A percentile compares a stretch with the other conserved stretches of the same genome.
Conservation (phyloP, 2,329 filamentous ascomycete species). For the Penicillium corylophilum region DNA sequence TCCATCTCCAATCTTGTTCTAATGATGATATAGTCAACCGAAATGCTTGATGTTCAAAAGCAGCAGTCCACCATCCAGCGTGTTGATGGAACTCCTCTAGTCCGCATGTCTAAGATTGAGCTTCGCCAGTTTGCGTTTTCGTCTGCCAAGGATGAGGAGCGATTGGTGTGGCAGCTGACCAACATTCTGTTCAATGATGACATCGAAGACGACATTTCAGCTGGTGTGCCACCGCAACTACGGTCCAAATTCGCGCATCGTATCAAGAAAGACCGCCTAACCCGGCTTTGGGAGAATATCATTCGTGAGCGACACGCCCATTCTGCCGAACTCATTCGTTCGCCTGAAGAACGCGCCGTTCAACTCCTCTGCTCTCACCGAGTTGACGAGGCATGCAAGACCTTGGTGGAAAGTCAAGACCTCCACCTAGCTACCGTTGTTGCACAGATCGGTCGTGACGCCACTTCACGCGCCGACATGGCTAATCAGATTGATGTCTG, state of each 20-base stretch:
- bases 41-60: conserved; percentile 37
- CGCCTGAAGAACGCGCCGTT: conserved; percentile 79
- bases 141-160: conserved; percentile 35
- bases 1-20: neutral
- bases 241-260: conserved; percentile 42
- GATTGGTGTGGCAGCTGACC: conserved; percentile 76
- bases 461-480: conserved; percentile 70
- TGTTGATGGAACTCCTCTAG: conserved; percentile 60
- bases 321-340: conserved; percentile 63
- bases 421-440: conserved; percentile 82
- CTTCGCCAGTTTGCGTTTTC: conserved; percentile 34
- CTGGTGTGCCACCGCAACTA: conserved; percentile 40
- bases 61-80: conserved; percentile 47
- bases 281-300: conserved; percentile 41
- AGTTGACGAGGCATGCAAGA: conserved; percentile 77
- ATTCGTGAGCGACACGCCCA: conserved; percentile 64
- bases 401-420: conserved; percentile 72
- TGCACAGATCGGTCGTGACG: conserved; percentile 74
- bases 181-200: conserved; percentile 81
- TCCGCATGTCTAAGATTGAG: conserved; percentile 33
- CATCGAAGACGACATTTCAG: conserved; percentile 47
- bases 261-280: conserved; percentile 50
- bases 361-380: conserved; percentile 75
- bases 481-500: conserved; percentile 77
- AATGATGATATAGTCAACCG: conserved; percentile 19